phyloP scores from a whole-genome alignment of 768 basidiomycete species.

The Mycena maculata region DNA sequence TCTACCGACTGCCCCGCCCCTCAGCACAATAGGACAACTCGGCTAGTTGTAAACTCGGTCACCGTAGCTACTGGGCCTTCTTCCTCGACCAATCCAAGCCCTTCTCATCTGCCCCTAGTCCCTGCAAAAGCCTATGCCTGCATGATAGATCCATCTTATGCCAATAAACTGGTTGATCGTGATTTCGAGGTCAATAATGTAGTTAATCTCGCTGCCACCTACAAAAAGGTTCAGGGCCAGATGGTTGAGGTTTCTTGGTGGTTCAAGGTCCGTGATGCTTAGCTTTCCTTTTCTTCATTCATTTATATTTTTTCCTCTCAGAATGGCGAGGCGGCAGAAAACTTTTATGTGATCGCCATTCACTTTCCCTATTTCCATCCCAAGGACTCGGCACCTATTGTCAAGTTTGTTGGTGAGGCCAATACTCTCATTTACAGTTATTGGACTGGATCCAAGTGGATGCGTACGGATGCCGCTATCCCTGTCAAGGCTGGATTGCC shows the following conservation, averaged over 20 bases:
- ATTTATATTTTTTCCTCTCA: neutral
- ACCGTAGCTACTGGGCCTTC: neutral
- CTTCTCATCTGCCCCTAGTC: too few relatives aligned
- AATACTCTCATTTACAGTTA: neutral
- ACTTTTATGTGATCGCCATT: neutral
- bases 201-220: neutral
- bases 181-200: neutral
- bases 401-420: neutral
- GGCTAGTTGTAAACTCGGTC: neutral
- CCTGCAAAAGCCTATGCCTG: neutral
- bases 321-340: neutral
- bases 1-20: neutral
- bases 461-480: neutral
- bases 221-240: neutral
- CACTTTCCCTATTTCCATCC: slow-evolving; percentile 2
- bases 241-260: neutral
- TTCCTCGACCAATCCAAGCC: neutral
- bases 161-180: neutral
- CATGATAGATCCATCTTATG: neutral
- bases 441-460: neutral
- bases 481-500: neutral
- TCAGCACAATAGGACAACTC: neutral
- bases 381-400: neutral
- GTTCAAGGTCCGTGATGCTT: neutral
- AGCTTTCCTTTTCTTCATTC: neutral